Percentiles rank a stretch among this genome's conserved stretches.
These are phyloP conservation scores for Saccharomycopsis sp. DNA, from an alignment of 805 yeast species.

Conservation along the genomic window DNA sequence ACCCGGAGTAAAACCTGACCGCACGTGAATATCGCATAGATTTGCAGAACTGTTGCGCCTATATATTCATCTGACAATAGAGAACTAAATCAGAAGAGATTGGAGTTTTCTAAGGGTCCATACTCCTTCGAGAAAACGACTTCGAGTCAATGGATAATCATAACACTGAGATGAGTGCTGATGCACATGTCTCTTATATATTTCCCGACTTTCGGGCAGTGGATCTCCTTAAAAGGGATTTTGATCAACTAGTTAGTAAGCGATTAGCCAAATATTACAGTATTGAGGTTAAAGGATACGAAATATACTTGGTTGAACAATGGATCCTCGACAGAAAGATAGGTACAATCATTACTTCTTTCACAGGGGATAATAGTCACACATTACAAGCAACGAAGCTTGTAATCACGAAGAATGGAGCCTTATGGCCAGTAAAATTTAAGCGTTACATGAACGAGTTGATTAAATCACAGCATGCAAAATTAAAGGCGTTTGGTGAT, in stretches of 20 bases:
- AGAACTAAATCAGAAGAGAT: no score
- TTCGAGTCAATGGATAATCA: neutral
- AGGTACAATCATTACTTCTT: constrained; percentile 67
- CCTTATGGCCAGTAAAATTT: constrained; percentile 41
- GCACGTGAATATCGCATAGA: no score
- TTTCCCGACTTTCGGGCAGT: constrained; percentile 21
- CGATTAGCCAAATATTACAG: constrained; percentile 4
- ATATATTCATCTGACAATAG: no score
- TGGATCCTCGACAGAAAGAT: constrained; percentile 76
- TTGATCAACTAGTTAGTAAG: constrained; percentile 9
- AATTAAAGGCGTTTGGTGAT: constrained; percentile 37
- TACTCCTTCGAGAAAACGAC: neutral
- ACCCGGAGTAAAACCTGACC: no score
- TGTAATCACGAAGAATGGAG: constrained; percentile 39
- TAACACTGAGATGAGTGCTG: neutral
- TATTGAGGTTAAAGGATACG: constrained; percentile 52
- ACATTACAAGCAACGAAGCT: constrained; percentile 54
- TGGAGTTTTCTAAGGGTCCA: neutral
- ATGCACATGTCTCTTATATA: constrained; percentile 5
- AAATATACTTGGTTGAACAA: constrained; percentile 87
- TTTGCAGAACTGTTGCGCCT: no score
- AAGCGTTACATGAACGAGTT: constrained; percentile 56
- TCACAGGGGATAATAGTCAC: constrained; percentile 77
- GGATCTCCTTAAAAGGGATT: constrained; percentile 10
- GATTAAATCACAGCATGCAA: constrained; percentile 62